These are phyloP conservation scores for Spinacia oleracea DNA, from an alignment of 179 eudicot genomes.

Conservation along the genomic window DNA sequence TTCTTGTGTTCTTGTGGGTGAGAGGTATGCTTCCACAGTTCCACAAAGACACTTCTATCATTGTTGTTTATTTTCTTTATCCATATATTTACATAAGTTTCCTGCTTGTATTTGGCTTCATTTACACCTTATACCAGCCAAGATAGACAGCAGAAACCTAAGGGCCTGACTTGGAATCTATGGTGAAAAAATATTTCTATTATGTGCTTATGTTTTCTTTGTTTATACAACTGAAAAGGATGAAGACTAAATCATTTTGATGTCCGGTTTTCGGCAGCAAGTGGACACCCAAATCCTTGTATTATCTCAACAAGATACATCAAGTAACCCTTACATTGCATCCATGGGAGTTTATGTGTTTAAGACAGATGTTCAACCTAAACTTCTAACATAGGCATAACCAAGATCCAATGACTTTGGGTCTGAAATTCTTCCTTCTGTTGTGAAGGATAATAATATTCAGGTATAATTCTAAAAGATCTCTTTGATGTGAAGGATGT, in stretches of 20 bases:
- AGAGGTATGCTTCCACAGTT: constrained; percentile 60
- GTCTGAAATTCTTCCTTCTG: no score
- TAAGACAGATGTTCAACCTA: no score
- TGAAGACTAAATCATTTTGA: neutral
- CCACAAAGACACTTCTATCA: neutral
- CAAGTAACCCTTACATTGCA: no score
- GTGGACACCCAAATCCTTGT: constrained; percentile 87
- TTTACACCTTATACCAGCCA: neutral
- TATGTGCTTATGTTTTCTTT: neutral
- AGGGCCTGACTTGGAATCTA: no score
- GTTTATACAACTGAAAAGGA: neutral
- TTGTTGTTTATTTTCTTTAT: neutral
- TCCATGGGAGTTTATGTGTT: no score
- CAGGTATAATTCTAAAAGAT: constrained; percentile 41
- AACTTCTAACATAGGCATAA: no score
- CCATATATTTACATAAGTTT: neutral
- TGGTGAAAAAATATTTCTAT: no score
- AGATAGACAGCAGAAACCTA: no score
- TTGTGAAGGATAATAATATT: constrained; percentile 64
- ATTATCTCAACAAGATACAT: no score
- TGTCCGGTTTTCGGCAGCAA: constrained; percentile 48
- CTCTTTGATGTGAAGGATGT: neutral
- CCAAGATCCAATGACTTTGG: no score
- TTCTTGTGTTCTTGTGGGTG: no score
- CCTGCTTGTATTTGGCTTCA: neutral